Conservation (phyloP, 2,329 filamentous ascomycete species). For the Fusarium paranaense region DNA sequence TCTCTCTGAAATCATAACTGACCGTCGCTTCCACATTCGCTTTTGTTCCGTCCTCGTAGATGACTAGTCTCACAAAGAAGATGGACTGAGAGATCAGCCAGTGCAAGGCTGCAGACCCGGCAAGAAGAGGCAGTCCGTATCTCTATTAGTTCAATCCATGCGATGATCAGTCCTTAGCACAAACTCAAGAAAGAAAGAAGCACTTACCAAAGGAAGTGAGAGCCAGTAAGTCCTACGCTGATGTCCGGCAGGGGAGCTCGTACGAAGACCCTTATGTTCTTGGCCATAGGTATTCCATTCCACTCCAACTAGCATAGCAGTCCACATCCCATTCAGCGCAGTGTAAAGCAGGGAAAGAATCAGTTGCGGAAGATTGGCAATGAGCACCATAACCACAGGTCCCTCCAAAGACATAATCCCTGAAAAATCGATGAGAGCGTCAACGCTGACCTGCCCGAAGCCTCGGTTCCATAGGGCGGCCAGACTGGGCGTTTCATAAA, state of each 20-base stretch:
- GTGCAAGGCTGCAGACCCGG: not conserved
- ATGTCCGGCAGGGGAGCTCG: not conserved
- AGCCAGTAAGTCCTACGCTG: slow-evolving; percentile 2
- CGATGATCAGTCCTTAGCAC: not conserved
- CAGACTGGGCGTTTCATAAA: not conserved
- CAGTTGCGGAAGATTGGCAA: slow-evolving; percentile 1
- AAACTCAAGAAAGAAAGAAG: not conserved
- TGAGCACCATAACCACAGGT: not conserved
- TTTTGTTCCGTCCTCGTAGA: not conserved
- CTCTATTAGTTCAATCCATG: not conserved
- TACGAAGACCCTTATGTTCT: not conserved
- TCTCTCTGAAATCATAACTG: not conserved
- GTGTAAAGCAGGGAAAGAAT: not conserved
- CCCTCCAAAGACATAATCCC: not conserved
- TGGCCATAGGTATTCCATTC: slow-evolving; percentile 1
- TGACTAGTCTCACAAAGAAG: not conserved
- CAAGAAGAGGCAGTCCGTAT: not conserved
- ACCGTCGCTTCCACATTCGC: not conserved
- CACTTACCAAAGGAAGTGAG: slow-evolving; percentile 4
- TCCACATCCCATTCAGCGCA: slow-evolving; percentile 1
- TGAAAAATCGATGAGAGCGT: not conserved
- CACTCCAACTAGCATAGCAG: not conserved
- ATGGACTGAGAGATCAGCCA: slow-evolving; percentile 7
- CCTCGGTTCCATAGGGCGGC: not conserved
- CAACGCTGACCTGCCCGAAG: not conserved